phyloP scores from a whole-genome alignment of 176 grass and related monocot species.

The Eleusine indica region DNA sequence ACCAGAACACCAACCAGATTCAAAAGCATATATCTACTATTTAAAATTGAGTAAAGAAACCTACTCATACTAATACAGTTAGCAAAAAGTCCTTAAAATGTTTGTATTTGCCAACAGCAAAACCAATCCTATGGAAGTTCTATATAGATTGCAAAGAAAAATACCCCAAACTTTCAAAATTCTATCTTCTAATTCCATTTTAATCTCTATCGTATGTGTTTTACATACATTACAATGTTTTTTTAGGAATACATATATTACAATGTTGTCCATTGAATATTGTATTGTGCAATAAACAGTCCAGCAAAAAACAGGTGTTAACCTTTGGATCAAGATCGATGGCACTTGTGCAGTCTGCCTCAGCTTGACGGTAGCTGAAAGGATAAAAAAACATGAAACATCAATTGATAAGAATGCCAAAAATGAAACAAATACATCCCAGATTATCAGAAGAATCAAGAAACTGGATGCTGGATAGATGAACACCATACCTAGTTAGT shows the following conservation, averaged over 20 bases:
- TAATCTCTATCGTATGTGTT: background rate
- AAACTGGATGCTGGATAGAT: background rate
- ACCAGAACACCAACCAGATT: too few relatives aligned
- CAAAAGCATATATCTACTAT: too few relatives aligned
- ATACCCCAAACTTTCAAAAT: background rate
- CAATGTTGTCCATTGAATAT: background rate
- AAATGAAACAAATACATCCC: background rate
- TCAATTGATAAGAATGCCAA: background rate
- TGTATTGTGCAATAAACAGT: slow-evolving; percentile 6
- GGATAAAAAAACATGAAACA: slow-evolving; percentile 25
- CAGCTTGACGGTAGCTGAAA: slow-evolving; percentile 92
- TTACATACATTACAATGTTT: background rate
- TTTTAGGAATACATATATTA: background rate
- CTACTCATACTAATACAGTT: background rate
- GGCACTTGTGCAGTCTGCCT: slow-evolving; percentile 86
- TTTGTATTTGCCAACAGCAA: background rate
- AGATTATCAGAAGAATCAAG: slow-evolving; percentile 1
- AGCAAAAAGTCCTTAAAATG: background rate
- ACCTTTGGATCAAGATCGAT: slow-evolving; percentile 97
- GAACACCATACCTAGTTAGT: slow-evolving; percentile 57
- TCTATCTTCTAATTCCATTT: background rate
- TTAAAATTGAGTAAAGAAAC: background rate
- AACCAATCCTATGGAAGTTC: background rate
- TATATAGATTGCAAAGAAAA: background rate
- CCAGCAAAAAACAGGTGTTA: slow-evolving; percentile 24